Base-by-base conservation (phyloP, 2,329 filamentous ascomycete species). In the Clonostachys sp. region DNA sequence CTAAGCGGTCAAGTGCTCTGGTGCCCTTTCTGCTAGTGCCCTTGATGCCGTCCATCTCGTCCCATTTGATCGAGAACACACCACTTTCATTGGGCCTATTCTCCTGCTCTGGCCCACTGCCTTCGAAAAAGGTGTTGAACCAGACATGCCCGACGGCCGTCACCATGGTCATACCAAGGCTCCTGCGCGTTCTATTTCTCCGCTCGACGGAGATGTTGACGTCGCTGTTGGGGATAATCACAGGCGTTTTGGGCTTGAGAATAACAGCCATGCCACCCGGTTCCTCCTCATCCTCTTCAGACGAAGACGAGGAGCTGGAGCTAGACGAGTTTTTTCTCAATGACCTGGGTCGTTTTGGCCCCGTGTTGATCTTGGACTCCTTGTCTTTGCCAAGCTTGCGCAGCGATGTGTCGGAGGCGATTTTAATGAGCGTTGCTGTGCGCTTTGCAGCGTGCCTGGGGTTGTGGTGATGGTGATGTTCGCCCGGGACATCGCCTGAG, bases 51-150 rank as follows among this genome's bases (percentile, higher is more conserved):
- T 99, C 94, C 82, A 99, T 88, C 46, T 74, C 73, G 38, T 81
- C 78, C 80, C 80, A 83, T 1, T 75, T 74, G 30, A 83, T 77
- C 49, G 71, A 66, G 44, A 83, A 83, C 4, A 82, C 71, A 12
- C 80, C 92, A 10, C 78, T 87, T 41, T 84, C 77, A 44, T 87
- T 77, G 0, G 89, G 75, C 14, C 74, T 69, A 20, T 87, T 89
- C 30, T 71, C 65, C 40, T 83, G 75, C 59, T 91, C 87, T 0
- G 86, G 84, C 0, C 87, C 87, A 17, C 80, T 72, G 41, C 91
- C 91, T 68, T 97, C 94, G 58, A 97, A 97, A 66, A 84, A 97
- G 2, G 84, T 75, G 60, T 99, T 99, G 74, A 96, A 96, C 94
- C 94, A 99, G 14, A 96, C 89, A 59, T 97, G 92, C 0, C 91